phyloP scores from a whole-genome alignment of 345 rosid genomes.

The Noccaea bulbosa region DNA sequence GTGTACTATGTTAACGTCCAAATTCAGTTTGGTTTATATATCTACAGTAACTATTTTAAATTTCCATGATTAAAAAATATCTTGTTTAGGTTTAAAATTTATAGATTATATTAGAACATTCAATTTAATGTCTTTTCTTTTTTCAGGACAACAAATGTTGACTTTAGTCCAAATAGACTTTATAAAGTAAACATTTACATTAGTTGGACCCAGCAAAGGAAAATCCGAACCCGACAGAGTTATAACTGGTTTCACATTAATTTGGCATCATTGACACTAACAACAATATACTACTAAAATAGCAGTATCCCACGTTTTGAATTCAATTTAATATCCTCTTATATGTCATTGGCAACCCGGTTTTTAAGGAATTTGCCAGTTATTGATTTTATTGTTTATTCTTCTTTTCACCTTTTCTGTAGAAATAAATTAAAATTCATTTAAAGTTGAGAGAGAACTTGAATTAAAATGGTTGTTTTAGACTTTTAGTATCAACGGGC shows the following conservation, averaged over 20 bases:
- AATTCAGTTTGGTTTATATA: background rate
- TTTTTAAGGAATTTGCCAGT: conserved; percentile 19
- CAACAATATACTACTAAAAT: conserved; percentile 18
- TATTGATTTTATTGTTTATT: background rate
- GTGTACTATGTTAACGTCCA: too few species aligned
- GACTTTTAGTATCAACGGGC: background rate
- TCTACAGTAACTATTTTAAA: background rate
- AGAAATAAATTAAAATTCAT: background rate
- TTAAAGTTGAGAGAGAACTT: conserved; percentile 11
- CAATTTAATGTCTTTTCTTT: background rate
- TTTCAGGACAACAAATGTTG: background rate
- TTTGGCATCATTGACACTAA: conserved; percentile 2
- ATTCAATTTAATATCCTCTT: conserved; percentile 10
- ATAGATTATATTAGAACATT: background rate
- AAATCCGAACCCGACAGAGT: background rate
- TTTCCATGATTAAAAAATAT: background rate
- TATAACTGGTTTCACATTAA: conserved; percentile 19
- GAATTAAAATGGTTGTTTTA: background rate
- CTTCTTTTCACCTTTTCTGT: background rate
- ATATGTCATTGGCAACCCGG: conserved; percentile 25
- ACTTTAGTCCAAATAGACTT: background rate
- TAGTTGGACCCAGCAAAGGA: conserved; percentile 3
- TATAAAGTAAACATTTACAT: background rate
- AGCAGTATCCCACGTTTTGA: conserved; percentile 28
- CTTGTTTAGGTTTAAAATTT: background rate